These are phyloP conservation scores for Avena atlantica DNA, from an alignment of 176 grass and related monocot species.

Conservation along the genomic window DNA sequence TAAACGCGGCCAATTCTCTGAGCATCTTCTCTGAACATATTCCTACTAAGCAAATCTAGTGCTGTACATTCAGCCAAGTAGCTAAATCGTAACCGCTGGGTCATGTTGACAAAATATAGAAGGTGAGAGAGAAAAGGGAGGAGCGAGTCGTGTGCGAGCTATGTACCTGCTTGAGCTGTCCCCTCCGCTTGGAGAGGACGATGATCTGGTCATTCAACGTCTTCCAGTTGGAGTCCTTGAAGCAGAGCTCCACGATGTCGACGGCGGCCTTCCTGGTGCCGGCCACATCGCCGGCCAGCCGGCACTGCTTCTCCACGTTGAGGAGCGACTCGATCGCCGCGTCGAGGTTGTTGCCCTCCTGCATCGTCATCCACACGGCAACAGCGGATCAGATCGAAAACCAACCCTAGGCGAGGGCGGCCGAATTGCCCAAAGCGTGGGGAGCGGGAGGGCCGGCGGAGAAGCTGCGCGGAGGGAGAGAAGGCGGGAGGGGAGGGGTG, in stretches of 20 bases:
- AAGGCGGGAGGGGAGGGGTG: neutral
- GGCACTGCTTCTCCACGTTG: constrained; percentile 94
- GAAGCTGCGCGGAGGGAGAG: neutral
- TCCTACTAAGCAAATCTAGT: neutral
- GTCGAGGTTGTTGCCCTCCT: constrained; percentile 86
- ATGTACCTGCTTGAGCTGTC: constrained; percentile 92
- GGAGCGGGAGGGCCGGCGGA: neutral
- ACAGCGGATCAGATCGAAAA: constrained; percentile 27
- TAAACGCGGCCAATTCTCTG: neutral
- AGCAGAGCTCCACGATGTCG: constrained; percentile 97
- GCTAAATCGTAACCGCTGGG: neutral
- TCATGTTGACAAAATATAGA: neutral
- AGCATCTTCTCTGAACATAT: neutral
- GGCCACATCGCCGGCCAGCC: constrained; percentile 78
- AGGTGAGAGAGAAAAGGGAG: neutral
- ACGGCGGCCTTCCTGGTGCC: constrained; percentile 86
- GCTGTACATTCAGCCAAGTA: neutral
- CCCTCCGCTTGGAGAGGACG: constrained; percentile 89
- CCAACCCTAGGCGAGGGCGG: constrained; percentile 43
- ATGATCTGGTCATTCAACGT: constrained; percentile 97
- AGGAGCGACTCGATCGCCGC: constrained; percentile 84
- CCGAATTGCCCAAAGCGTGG: neutral
- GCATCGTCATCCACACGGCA: neutral
- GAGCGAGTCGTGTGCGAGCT: neutral
- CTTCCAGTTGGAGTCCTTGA: constrained; percentile 83